Evolutionary conservation across 1,284 basidiomycete species (phyloP).

Genomic region (Pholiota adiposa): DNA sequence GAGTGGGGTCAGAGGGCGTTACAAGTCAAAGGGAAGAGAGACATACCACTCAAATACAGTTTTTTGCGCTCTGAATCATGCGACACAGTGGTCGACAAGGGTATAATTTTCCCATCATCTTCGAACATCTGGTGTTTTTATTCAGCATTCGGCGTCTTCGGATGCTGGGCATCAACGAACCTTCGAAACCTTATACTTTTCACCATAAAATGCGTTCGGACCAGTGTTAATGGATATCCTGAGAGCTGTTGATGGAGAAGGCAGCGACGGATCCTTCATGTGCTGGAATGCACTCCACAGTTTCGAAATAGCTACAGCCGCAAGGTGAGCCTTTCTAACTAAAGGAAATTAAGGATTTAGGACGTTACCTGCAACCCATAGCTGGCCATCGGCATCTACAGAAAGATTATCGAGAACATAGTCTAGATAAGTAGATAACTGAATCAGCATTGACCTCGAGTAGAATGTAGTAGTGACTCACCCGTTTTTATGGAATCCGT

Average conservation of each 20-base stretch:
- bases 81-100: constrained; percentile 56
- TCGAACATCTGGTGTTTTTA: constrained; percentile 40
- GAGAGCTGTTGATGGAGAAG: constrained; percentile 49
- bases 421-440: constrained; percentile 36
- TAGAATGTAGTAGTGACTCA: no score
- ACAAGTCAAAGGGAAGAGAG: background rate
- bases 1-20: background rate
- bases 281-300: constrained; percentile 33
- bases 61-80: constrained; percentile 51
- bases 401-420: constrained; percentile 57
- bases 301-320: constrained; percentile 37
- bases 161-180: constrained; percentile 33
- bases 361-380: constrained; percentile 60
- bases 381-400: constrained; percentile 55
- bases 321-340: background rate
- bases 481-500: constrained; percentile 33
- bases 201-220: constrained; percentile 57
- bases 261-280: constrained; percentile 39
- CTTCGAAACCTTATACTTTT: constrained; percentile 67
- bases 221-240: constrained; percentile 59
- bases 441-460: background rate
- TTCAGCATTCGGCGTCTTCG: background rate
- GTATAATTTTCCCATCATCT: constrained; percentile 59
- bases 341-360: background rate
- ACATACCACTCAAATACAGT: constrained; percentile 61